Conservation (phyloP, 1,284 basidiomycete species). For the Leccinum subspadiceum region DNA sequence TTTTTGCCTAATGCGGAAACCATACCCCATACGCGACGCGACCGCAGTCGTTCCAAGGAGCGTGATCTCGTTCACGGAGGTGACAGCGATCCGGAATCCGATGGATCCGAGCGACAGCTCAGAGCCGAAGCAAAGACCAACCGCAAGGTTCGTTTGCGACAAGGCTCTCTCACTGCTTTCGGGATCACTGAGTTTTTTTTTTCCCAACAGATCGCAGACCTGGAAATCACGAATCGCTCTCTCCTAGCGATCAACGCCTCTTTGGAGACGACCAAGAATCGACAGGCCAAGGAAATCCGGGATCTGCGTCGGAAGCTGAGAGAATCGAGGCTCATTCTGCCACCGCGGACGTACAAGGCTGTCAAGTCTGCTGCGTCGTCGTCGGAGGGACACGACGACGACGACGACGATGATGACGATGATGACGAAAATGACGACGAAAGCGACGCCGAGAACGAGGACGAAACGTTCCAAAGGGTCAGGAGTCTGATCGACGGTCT, state of each 20-base stretch:
- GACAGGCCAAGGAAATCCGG: conserved; percentile 78
- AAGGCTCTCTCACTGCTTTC: background rate
- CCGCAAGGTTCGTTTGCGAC: conserved; percentile 55
- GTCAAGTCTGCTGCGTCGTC: conserved; percentile 44
- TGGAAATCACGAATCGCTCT: conserved; percentile 80
- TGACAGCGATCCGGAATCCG: conserved; percentile 33
- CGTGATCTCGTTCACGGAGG: conserved; percentile 12
- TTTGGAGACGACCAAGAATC: conserved; percentile 69
- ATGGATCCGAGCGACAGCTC: conserved; percentile 52
- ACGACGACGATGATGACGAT: conserved; percentile 29
- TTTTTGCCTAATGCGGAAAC: conserved; percentile 13
- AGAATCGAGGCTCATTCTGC: conserved; percentile 72
- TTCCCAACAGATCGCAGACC: conserved; percentile 65
- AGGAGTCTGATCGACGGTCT: conserved; percentile 62
- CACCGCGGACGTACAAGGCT: conserved; percentile 58
- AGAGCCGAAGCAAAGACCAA: conserved; percentile 72
- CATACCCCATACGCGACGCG: conserved; percentile 5
- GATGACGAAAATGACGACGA: conserved; percentile 29
- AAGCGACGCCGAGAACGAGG: conserved; percentile 39
- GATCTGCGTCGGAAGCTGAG: conserved; percentile 73
- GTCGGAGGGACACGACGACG: conserved; percentile 40
- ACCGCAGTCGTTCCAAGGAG: conserved; percentile 26
- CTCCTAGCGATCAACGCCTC: conserved; percentile 73
- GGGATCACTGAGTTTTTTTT: conserved; percentile 1
- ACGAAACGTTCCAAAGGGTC: conserved; percentile 56